These are phyloP conservation scores for Nakazawaea wyomingensis DNA, from an alignment of 805 yeast genomes.

Conservation along the genomic window DNA sequence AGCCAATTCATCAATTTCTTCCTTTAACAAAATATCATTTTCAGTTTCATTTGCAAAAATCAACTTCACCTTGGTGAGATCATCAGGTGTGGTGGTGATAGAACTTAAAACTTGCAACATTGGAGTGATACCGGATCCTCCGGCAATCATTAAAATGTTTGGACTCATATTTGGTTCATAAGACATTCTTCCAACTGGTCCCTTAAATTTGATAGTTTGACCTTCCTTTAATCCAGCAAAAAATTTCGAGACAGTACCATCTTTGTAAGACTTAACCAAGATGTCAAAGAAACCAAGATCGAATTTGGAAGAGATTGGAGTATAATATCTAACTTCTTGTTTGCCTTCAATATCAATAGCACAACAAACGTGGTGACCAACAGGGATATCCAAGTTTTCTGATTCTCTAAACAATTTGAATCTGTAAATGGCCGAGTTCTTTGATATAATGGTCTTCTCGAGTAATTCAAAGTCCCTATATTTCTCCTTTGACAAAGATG, in stretches of 20 bases:
- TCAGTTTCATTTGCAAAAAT: constrained; percentile 72
- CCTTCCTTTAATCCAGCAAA: constrained; percentile 65
- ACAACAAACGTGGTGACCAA: constrained; percentile 73
- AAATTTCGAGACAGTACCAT: constrained; percentile 63
- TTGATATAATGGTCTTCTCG: constrained; percentile 70
- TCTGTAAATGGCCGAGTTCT: constrained; percentile 68
- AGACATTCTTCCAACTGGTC: constrained; percentile 72
- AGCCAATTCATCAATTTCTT: constrained; percentile 67
- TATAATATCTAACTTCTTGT: constrained; percentile 60
- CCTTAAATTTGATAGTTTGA: constrained; percentile 63
- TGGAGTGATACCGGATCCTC: constrained; percentile 90
- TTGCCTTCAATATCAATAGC: constrained; percentile 40
- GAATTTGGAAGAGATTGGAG: constrained; percentile 67
- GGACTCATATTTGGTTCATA: constrained; percentile 54
- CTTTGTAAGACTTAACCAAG: constrained; percentile 68
- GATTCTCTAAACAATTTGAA: constrained; percentile 58
- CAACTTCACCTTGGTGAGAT: constrained; percentile 53
- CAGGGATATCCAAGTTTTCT: constrained; percentile 61
- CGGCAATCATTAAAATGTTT: constrained; percentile 68
- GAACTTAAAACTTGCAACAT: constrained; percentile 74
- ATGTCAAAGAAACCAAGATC: constrained; percentile 75
- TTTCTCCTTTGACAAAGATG: constrained; percentile 41
- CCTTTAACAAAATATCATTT: constrained; percentile 68
- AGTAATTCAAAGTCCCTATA: constrained; percentile 66
- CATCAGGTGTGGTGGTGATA: constrained; percentile 65